Percentiles rank a stretch among this genome's conserved stretches.
These are phyloP conservation scores for Berberis vulgaris DNA, from an alignment of 164 flowering plant species.

Conservation along the genomic window DNA sequence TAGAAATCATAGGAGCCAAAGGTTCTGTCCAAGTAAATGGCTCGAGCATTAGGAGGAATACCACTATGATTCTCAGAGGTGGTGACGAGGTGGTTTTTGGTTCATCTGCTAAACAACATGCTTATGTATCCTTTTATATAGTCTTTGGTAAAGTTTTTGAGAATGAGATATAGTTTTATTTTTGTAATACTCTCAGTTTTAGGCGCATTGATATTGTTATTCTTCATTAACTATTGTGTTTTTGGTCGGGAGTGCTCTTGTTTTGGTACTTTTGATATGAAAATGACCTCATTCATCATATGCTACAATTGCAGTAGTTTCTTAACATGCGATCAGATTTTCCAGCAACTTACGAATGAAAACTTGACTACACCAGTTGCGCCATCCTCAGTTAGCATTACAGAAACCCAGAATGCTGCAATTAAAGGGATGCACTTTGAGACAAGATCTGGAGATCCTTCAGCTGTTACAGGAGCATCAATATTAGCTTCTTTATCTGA, in stretches of 20 bases:
- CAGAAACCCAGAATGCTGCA: conserved; percentile 49
- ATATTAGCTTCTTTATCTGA: conserved; percentile 64
- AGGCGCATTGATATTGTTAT: too few relatives aligned
- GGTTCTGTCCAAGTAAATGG: conserved; percentile 79
- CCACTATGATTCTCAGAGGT: conserved; percentile 30
- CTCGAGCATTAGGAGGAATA: conserved; percentile 28
- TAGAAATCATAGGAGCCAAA: conserved; percentile 65
- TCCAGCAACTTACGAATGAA: conserved; percentile 53
- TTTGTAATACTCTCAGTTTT: too few relatives aligned
- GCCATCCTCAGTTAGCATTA: conserved; percentile 45
- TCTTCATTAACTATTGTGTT: too few relatives aligned
- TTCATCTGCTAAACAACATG: conserved; percentile 47
- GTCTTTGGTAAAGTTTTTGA: neutral
- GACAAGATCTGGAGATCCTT: conserved; percentile 49
- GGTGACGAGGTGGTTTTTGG: conserved; percentile 88
- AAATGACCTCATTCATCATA: neutral
- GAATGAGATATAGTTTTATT: neutral
- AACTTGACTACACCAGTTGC: conserved; percentile 27
- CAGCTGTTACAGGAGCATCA: conserved; percentile 72
- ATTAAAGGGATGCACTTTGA: conserved; percentile 42
- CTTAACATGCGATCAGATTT: conserved; percentile 58
- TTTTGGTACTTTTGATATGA: neutral
- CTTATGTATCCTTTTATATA: conserved; percentile 84
- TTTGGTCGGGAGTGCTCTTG: neutral
- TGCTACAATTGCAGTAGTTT: conserved; percentile 10